phyloP scores from a whole-genome alignment of 2,329 filamentous ascomycete species.

The Aspergillus texensis region DNA sequence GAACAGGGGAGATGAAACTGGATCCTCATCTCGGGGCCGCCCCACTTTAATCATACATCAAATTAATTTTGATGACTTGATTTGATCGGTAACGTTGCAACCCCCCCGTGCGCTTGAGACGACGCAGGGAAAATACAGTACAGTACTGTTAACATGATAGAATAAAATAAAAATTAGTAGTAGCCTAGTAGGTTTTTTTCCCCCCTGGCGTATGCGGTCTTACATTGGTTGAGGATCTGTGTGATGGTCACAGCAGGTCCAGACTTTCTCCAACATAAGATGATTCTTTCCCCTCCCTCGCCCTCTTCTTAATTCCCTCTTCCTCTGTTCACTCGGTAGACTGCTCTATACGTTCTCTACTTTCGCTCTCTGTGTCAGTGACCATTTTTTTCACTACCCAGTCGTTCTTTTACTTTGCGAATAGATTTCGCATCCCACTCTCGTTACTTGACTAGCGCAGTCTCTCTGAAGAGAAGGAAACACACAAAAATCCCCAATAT shows the following conservation, averaged over 20 bases:
- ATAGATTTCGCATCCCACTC: conserved; percentile 39
- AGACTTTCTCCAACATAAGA: background rate
- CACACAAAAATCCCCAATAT: background rate
- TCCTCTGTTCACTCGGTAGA: conserved; percentile 18
- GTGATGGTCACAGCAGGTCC: too few species aligned
- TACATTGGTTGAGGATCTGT: too few species aligned
- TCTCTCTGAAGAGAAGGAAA: conserved; percentile 3
- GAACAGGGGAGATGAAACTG: conserved; percentile 12
- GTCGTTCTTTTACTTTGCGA: conserved; percentile 30
- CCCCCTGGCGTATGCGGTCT: background rate
- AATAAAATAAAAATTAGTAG: too few species aligned
- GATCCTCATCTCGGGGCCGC: conserved; percentile 12
- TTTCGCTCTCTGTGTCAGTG: conserved; percentile 19
- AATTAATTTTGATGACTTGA: background rate
- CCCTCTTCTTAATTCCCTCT: conserved; percentile 13
- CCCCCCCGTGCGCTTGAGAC: background rate
- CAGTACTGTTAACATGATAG: too few species aligned
- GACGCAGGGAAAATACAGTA: background rate
- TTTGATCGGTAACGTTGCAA: background rate
- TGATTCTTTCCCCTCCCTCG: background rate
- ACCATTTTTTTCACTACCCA: conserved; percentile 19
- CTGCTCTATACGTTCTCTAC: conserved; percentile 12
- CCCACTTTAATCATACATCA: conserved; percentile 14
- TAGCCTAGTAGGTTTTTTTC: too few species aligned
- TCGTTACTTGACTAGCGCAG: conserved; percentile 19